phyloP scores from a whole-genome alignment of 2,329 filamentous ascomycete species.

The Elsinoe perseae region DNA sequence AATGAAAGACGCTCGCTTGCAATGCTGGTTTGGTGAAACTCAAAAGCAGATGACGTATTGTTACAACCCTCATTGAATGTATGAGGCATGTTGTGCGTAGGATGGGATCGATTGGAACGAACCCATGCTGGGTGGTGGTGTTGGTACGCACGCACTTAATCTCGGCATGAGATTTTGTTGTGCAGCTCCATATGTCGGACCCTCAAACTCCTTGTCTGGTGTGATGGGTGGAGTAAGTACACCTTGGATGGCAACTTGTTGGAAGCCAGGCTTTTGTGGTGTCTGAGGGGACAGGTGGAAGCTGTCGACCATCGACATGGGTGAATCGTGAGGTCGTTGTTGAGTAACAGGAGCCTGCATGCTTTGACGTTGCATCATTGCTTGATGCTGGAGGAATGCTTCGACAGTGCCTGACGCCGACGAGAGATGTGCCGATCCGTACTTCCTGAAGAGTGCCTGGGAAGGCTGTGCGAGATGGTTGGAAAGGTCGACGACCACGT shows the following conservation, averaged over 20 bases:
- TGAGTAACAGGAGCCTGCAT: constrained; percentile 17
- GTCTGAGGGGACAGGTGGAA: constrained; percentile 65
- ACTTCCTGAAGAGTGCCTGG: constrained; percentile 60
- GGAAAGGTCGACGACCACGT: constrained; percentile 56
- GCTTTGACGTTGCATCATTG: constrained; percentile 29
- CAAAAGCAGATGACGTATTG: constrained; percentile 13
- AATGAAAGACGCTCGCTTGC: constrained; percentile 26
- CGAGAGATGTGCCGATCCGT: constrained; percentile 58
- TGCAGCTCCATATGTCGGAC: constrained; percentile 21
- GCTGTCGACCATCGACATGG: constrained; percentile 44
- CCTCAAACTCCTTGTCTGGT: constrained; percentile 50
- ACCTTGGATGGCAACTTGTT: constrained; percentile 49
- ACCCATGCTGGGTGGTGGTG: constrained; percentile 28
- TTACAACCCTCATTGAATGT: constrained; percentile 17
- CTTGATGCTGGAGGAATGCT: constrained; percentile 57
- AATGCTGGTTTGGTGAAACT: constrained; percentile 20
- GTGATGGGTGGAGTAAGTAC: constrained; percentile 83
- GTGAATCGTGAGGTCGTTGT: constrained; percentile 25
- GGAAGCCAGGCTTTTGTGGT: constrained; percentile 66
- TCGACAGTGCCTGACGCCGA: constrained; percentile 58
- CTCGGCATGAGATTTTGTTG: constrained; percentile 24
- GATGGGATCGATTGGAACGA: constrained; percentile 17
- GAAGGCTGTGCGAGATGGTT: constrained; percentile 61
- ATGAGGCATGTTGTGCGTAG: constrained; percentile 17
- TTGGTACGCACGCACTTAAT: constrained; percentile 25